These are phyloP conservation scores for Fagopyrum homotropicum DNA, from an alignment of 148 eudicot genomes.

Conservation along the genomic window DNA sequence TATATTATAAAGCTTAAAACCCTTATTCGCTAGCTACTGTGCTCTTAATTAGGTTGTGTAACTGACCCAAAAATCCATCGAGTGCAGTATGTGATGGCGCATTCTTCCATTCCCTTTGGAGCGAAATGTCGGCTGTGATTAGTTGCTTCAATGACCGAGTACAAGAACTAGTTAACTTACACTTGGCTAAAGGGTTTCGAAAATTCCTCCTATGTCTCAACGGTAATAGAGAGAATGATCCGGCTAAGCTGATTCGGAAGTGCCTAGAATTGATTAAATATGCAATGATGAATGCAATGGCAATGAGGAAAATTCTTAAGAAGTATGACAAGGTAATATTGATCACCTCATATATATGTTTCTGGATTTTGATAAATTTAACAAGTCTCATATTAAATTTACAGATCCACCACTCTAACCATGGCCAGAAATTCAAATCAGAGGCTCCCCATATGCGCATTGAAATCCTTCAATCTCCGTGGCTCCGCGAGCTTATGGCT, in stretches of 20 bases:
- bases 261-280: constrained; percentile 75
- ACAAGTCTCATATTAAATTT: neutral
- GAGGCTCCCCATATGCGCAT: constrained; percentile 72
- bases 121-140: constrained; percentile 78
- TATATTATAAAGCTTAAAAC: too few relatives aligned
- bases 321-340: constrained; percentile 80
- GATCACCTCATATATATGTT: too few relatives aligned
- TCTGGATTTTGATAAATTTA: neutral
- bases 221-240: constrained; percentile 48
- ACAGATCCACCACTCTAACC: constrained; percentile 80
- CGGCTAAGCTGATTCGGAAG: constrained; percentile 51
- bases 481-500: constrained; percentile 96
- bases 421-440: constrained; percentile 91
- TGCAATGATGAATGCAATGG: constrained; percentile 76
- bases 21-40: too few relatives aligned
- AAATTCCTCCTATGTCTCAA: constrained; percentile 59
- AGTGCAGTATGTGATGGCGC: constrained; percentile 78
- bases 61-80: neutral
- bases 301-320: constrained; percentile 83
- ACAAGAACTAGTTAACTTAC: constrained; percentile 64
- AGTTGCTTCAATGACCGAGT: constrained; percentile 76
- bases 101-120: constrained; percentile 74
- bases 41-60: neutral
- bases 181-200: constrained; percentile 66
- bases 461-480: constrained; percentile 95